These are phyloP conservation scores for Lathyrus aphaca DNA, from an alignment of 306 rosid genomes.

Conservation along the genomic window DNA sequence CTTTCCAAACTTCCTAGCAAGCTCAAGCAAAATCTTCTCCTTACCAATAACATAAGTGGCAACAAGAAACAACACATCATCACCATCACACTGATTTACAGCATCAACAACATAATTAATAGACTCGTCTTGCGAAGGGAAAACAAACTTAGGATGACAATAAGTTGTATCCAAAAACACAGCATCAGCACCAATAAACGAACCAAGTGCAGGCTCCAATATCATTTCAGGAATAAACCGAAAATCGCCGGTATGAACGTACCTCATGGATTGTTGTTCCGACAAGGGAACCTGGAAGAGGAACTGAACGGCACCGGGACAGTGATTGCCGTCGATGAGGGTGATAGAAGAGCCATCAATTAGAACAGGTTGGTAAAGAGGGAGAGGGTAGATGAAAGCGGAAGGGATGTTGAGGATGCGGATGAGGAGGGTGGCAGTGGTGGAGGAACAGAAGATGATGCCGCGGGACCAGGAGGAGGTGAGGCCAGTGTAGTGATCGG, in stretches of 20 bases:
- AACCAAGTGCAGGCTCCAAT: conserved; percentile 44
- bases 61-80: conserved; percentile 72
- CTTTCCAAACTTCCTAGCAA: conserved; percentile 61
- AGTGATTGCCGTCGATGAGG: conserved; percentile 83
- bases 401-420: conserved; percentile 57
- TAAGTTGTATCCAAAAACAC: conserved; percentile 84
- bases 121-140: conserved; percentile 77
- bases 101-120: conserved; percentile 60
- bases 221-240: conserved; percentile 61
- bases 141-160: conserved; percentile 77
- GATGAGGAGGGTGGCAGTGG: conserved; percentile 61
- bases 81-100: conserved; percentile 50
- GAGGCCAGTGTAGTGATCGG: conserved; percentile 88
- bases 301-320: conserved; percentile 90
- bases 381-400: conserved; percentile 53
- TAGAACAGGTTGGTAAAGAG: conserved; percentile 43
- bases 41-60: conserved; percentile 94
- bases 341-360: conserved; percentile 64
- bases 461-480: conserved; percentile 72
- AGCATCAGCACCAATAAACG: conserved; percentile 68
- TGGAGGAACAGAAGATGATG: conserved; percentile 67
- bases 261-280: conserved; percentile 39
- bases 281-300: conserved; percentile 45
- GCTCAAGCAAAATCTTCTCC: conserved; percentile 85
- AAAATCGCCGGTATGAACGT: conserved; percentile 91